Base-by-base conservation (phyloP, 2,329 filamentous ascomycete species). In the Aspergillus candidus region DNA sequence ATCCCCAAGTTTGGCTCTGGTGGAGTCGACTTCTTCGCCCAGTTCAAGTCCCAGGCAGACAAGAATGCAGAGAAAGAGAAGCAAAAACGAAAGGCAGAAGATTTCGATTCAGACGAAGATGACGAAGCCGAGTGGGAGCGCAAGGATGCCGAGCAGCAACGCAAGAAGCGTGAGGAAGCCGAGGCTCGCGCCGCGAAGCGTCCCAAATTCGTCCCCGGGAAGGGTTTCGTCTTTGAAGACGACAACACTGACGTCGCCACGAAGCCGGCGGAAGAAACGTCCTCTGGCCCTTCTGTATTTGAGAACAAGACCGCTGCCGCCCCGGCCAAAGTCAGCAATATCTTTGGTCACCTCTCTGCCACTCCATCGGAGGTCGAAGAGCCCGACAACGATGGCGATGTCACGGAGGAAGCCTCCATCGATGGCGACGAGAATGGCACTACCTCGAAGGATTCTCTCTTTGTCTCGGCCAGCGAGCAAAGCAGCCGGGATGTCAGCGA, bases 61-160 rank as follows among this genome's bases (percentile, higher is more conserved):
- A 61, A 68, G 40, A 58, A 61, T 29, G 65, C 67, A 38, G 68
- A 70, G 35, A 65, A 69, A 37, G 70, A 70, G 36, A 71, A 69
- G 44, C 66, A 63, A 43, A 73, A 73, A 56, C 69, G 72, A 39
- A 75, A 73, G 56, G 70, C 65, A 3, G 72, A 74, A 40, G 72
- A 75, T 15, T 75, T 71, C 47, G 73, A 76, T 49, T 74, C 72
- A 6, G 74, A 75, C 11, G 72, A 75, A 42, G 72, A 76, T 34
- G 71, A 75, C 35, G 69, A 73, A 49, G 72, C 62, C 22, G 65
- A 71, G 37, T 76, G 72, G 69, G 69, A 73, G 44, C 66, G 68
- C 42, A 61, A 63, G 44, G 63, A 76, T 52, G 65, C 66, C 33
- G 70, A 72, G 51, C 59, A 71, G 52, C 70, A 72, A 50, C 66